Conservation (phyloP, 169 alveolate genomes). For the Plasmodium billcollinsi region DNA sequence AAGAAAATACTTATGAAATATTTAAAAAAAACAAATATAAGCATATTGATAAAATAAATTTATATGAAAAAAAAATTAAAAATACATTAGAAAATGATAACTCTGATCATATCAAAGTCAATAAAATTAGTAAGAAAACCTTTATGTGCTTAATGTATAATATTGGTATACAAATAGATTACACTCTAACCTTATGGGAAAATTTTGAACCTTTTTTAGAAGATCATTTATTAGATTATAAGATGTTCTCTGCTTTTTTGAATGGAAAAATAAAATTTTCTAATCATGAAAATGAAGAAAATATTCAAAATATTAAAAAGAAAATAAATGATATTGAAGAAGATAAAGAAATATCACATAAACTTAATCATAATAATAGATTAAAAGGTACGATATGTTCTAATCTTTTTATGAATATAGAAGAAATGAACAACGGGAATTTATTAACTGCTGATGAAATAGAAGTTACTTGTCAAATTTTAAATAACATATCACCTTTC, state of each 20-base stretch:
- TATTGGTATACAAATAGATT: slow-evolving; percentile 61
- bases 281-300: slow-evolving; percentile 21
- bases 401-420: neutral
- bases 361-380: slow-evolving; percentile 5
- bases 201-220: slow-evolving; percentile 57
- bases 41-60: slow-evolving; percentile 19
- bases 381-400: slow-evolving; percentile 58
- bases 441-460: slow-evolving; percentile 63
- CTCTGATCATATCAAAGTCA: neutral
- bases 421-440: slow-evolving; percentile 14
- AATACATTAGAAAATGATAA: neutral
- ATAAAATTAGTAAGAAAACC: slow-evolving; percentile 28
- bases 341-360: slow-evolving; percentile 1
- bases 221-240: slow-evolving; percentile 45
- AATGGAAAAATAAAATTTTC: slow-evolving; percentile 41
- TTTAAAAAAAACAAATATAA: slow-evolving; percentile 28
- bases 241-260: slow-evolving; percentile 40
- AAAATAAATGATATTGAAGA: slow-evolving; percentile 21
- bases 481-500: slow-evolving; percentile 25
- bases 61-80: slow-evolving; percentile 8
- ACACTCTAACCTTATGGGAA: slow-evolving; percentile 42
- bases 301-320: slow-evolving; percentile 10
- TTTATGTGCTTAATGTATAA: slow-evolving; percentile 75
- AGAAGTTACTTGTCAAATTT: slow-evolving; percentile 31
- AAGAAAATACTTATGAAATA: slow-evolving; percentile 11